A percentile compares a stretch with the other conserved stretches of the same genome.
phyloP scores from a whole-genome alignment of 192 early-diverging fungal species.

The Chytriomyces sp. region DNA sequence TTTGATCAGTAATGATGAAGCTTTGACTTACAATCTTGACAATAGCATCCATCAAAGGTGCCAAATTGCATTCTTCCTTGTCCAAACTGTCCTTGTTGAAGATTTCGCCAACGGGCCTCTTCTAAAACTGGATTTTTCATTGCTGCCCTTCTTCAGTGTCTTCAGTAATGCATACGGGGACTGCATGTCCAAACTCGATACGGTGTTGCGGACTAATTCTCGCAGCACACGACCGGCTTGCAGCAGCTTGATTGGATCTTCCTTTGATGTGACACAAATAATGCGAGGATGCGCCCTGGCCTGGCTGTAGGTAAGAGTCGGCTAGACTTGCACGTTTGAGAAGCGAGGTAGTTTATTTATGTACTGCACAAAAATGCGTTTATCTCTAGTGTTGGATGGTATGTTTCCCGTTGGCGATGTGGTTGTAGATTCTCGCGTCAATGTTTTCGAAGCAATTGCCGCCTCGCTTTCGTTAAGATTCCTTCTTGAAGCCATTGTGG shows the following conservation, averaged over 20 bases:
- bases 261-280: not conserved
- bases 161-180: not conserved
- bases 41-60: conserved; percentile 13
- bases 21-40: conserved; percentile 8
- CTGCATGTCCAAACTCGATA: not conserved
- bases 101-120: conserved; percentile 5
- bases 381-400: no score
- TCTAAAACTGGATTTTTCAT: not conserved
- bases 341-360: conserved; percentile 25
- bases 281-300: not conserved
- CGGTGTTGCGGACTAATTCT: no score
- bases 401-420: no score
- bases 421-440: no score
- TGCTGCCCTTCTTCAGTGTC: not conserved
- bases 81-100: not conserved
- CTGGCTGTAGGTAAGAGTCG: conserved; percentile 13
- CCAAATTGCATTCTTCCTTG: not conserved
- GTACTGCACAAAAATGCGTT: conserved; percentile 28
- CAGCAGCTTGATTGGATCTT: not conserved
- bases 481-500: no score
- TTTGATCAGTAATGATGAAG: no score
- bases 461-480: no score
- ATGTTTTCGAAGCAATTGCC: no score
- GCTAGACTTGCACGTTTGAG: conserved; percentile 19
- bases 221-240: not conserved